Base-by-base conservation (phyloP, 2,329 filamentous ascomycete genomes). In the Grosmannia serpens region DNA sequence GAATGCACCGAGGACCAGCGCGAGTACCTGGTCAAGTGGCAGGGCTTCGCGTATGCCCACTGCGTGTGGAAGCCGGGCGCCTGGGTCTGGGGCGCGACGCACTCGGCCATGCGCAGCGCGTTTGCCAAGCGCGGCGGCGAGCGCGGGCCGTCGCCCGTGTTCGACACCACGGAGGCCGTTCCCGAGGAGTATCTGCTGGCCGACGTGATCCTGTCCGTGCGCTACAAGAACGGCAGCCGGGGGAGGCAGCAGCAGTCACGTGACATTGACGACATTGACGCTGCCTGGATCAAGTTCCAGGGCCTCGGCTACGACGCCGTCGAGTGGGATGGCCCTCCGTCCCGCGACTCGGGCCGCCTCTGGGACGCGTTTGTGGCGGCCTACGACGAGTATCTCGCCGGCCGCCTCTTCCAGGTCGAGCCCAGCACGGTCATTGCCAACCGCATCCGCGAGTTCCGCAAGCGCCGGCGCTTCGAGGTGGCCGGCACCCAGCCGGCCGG, bases 21-120 rank as follows among this genome's bases (percentile, higher is more conserved):
- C 63, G 90, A 96, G 64, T 99, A 97, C 67, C 80, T 99, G 2
- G 74, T 99, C 65, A 96, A 94, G 68, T 97, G 91, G 89, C 84
- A 87, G 51, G 77, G 78, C 0, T 78, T 82, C 58, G 96, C 92
- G 0, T 95, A 96, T 67, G 87, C 85, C 62, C 86, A 89, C 63
- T 89, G 88, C 57, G 78, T 77, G 8, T 99, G 95, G 94, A 88
- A 90, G 79, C 84, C 90, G 11, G 94, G 92, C 15, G 79, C 87
- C 20, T 99, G 94, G 94, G 80, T 95, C 1, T 92, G 83, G 77
- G 90, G 91, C 7, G 77, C 87, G 11, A 81, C 82, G 20, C 73
- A 79, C 15, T 65, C 72, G 3, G 59, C 70, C 0, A 95, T 88
- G 84, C 84, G 90, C 20, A 82, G 78, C 11, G 78, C 89, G 0